Evolutionary conservation across 2,329 filamentous ascomycete genomes (phyloP).

Genomic region (Fragosphaeria purpurea): DNA sequence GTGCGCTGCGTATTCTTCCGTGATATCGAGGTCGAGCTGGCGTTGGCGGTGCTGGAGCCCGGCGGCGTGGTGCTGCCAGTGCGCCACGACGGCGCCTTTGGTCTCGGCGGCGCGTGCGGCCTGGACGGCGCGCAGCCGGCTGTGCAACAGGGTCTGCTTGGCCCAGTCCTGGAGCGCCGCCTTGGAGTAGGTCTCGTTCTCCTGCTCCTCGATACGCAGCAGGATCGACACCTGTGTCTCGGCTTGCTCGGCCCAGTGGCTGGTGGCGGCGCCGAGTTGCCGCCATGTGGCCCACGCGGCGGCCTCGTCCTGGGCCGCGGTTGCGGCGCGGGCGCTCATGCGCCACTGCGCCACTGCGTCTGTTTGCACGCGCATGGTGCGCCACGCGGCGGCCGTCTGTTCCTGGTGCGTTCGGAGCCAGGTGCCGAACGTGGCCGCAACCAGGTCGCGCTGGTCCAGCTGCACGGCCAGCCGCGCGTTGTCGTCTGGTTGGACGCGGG

Average conservation of each 20-base stretch:
- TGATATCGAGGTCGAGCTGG: constrained; percentile 5
- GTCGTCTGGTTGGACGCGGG: constrained; percentile 13
- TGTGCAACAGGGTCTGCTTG: constrained; percentile 1
- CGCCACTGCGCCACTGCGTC: constrained; percentile 14
- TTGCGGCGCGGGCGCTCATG: constrained; percentile 2
- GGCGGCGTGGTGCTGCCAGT: constrained; percentile 4
- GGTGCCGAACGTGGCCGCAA: constrained; percentile 17
- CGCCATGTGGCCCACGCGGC: constrained; percentile 10
- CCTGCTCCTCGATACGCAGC: constrained; percentile 8
- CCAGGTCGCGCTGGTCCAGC: constrained; percentile 20
- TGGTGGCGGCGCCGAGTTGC: constrained; percentile 10
- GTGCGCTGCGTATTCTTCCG: constrained; percentile 14
- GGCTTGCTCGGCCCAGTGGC: constrained; percentile 8
- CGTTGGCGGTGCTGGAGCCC: neutral
- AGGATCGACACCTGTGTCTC: neutral
- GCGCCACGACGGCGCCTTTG: neutral
- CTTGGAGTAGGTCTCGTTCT: constrained; percentile 2
- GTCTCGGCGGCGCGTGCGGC: neutral
- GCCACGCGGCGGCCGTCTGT: constrained; percentile 15
- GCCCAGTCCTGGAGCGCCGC: constrained; percentile 11
- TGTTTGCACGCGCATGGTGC: neutral
- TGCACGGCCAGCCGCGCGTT: constrained; percentile 18
- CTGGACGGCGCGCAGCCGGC: constrained; percentile 4
- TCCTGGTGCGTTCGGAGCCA: constrained; percentile 23
- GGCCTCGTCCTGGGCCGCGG: constrained; percentile 9